These are phyloP conservation scores for Blakeslea trispora DNA, from an alignment of 371 early-diverging fungal species.

Conservation along the genomic window DNA sequence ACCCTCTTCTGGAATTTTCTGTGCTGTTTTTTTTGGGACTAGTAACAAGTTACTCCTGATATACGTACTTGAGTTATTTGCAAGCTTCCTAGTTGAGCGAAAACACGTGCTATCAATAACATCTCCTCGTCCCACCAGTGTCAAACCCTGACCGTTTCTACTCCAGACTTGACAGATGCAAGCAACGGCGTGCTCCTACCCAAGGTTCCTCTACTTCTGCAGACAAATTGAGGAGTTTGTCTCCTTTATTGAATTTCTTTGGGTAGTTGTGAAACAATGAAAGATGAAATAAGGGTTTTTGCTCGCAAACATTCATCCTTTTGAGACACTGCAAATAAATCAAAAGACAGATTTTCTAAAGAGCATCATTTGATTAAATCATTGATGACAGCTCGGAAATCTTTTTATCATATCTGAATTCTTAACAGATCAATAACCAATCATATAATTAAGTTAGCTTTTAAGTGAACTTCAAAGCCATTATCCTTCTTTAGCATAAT, in stretches of 20 bases:
- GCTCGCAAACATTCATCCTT: conserved; percentile 1
- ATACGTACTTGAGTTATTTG: conserved; percentile 6
- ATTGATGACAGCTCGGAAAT: too few species aligned
- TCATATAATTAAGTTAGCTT: too few species aligned
- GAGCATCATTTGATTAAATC: too few species aligned
- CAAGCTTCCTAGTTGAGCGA: conserved; percentile 17
- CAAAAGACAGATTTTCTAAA: too few species aligned
- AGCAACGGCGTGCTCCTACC: conserved; percentile 8
- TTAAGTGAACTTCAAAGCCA: too few species aligned
- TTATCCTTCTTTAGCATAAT: too few species aligned
- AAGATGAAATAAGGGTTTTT: conserved; percentile 40
- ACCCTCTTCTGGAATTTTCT: conserved; percentile 33
- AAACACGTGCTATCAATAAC: conserved; percentile 5
- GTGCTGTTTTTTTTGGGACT: conserved; percentile 20
- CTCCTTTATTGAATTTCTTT: conserved; percentile 54
- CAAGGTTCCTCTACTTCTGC: conserved; percentile 23
- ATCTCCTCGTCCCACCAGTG: conserved; percentile 16
- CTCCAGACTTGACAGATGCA: conserved; percentile 22
- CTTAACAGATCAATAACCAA: too few species aligned
- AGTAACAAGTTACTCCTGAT: conserved; percentile 1
- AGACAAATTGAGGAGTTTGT: conserved; percentile 28
- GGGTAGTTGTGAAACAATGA: conserved; percentile 49
- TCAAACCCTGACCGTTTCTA: conserved; percentile 23
- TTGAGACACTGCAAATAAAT: too few species aligned
- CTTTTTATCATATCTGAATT: too few species aligned